Conservation (phyloP, 1,139 yeast species). For the Komagataea norvegica region DNA sequence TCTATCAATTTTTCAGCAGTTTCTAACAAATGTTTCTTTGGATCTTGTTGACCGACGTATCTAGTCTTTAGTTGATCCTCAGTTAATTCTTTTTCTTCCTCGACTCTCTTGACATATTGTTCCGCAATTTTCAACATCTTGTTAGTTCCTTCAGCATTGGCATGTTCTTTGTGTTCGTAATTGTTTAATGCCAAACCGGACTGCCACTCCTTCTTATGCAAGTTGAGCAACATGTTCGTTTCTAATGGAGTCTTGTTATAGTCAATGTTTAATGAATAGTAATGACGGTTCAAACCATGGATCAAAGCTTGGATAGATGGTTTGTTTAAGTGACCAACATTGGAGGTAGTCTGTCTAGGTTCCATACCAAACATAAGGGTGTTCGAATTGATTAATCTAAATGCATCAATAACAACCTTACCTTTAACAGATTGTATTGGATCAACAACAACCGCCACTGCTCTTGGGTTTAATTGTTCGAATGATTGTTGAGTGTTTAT, state of each 20-base stretch:
- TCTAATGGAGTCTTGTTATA: slow-evolving; percentile 91
- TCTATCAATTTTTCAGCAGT: slow-evolving; percentile 84
- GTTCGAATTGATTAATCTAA: slow-evolving; percentile 86
- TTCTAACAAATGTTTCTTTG: slow-evolving; percentile 92
- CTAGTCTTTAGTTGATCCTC: slow-evolving; percentile 91
- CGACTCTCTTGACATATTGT: slow-evolving; percentile 83
- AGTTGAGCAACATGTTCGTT: slow-evolving; percentile 87
- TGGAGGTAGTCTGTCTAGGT: slow-evolving; percentile 96
- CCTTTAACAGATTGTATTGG: slow-evolving; percentile 99
- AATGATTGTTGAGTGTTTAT: slow-evolving; percentile 96
- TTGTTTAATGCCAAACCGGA: slow-evolving; percentile 79
- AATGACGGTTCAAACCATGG: slow-evolving; percentile 95
- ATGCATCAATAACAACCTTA: slow-evolving; percentile 97
- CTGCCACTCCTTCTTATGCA: slow-evolving; percentile 97
- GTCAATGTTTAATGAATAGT: slow-evolving; percentile 91
- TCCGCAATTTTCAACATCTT: slow-evolving; percentile 87
- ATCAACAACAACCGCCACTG: slow-evolving; percentile 96
- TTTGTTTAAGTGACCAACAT: slow-evolving; percentile 90
- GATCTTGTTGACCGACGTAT: slow-evolving; percentile 97
- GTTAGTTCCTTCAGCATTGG: slow-evolving; percentile 67
- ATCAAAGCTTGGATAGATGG: slow-evolving; percentile 98
- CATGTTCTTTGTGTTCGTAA: slow-evolving; percentile 72
- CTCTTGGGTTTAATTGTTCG: slow-evolving; percentile 90
- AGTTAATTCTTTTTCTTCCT: slow-evolving; percentile 83
- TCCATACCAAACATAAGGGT: slow-evolving; percentile 94